Evolutionary conservation across 768 basidiomycete genomes (phyloP), one percentile per base, ranked within the genome.

Genomic region (Suillus cothurnatus): DNA sequence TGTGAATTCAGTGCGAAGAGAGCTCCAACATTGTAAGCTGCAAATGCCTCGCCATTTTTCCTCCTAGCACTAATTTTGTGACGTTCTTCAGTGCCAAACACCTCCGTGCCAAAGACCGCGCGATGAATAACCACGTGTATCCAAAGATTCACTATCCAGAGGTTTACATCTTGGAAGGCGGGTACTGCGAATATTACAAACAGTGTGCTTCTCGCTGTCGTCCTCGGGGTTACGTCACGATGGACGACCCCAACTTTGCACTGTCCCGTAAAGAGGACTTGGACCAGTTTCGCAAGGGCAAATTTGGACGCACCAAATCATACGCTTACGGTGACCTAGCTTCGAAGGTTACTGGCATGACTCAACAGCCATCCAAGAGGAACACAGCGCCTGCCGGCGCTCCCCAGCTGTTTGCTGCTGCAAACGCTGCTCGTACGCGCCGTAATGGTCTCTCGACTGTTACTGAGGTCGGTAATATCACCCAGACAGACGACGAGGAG

Each of bases 1-100:
- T 99, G 97, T 81, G 97, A 99, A 78, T 98, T 98, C 74, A 95
- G 93, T 68, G 90, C 86, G 21, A 97, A 97, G 79, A 85, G 97
- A 50, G 97, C 95, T 1, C 97, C 97, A 2, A 97, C 97, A 11
- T 94, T 97, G 96, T 96, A 75, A 79, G 88, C 84, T 61, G 21
- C 21, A 39, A 21, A 19, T 41, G 26, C 39, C 28, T 31, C 26
- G 1, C 19, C 5, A 4, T 64, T 62, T 50, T 50, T 28, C 52
- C 53, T 14, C 52, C 64, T 17, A 31, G 5, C 23, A 23, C 31
- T 8, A 38, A 41, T 50, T 41, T 60, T 71, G 43, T 72, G 45
- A 56, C 39, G 15, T 60, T 38, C 53, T 15, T 28, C 68, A 98
- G 95, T 73, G 97, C 97, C 28, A 97, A 97, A 77, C 91, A 96